Evolutionary conservation across 2,329 filamentous ascomycete species (phyloP).

Genomic region (Cladosporium sp.): DNA sequence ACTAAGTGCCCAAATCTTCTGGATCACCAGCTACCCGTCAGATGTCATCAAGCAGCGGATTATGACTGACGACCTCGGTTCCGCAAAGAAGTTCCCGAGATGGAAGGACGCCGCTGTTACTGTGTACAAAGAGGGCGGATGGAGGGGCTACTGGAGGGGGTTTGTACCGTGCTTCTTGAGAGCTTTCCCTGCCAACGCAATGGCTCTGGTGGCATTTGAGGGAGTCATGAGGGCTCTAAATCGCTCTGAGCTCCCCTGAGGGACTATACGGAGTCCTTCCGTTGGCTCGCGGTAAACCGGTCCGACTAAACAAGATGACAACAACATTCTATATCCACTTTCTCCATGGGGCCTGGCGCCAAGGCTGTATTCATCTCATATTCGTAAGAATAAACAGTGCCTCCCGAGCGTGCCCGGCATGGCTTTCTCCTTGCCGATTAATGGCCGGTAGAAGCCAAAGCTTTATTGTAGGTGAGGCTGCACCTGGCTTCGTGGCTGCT

Average conservation of each 20-base stretch:
- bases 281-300: too few relatives aligned
- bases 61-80: conserved; percentile 89
- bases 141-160: conserved; percentile 80
- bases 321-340: too few relatives aligned
- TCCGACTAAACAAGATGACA: too few relatives aligned
- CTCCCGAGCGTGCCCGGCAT: not conserved
- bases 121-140: conserved; percentile 72
- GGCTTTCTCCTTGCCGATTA: not conserved
- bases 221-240: conserved; percentile 50
- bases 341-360: too few relatives aligned
- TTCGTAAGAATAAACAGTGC: too few relatives aligned
- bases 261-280: too few relatives aligned
- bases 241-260: not conserved
- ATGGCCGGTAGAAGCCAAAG: not conserved
- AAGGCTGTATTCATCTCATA: too few relatives aligned
- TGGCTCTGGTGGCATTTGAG: conserved; percentile 90
- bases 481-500: too few relatives aligned
- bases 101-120: conserved; percentile 78
- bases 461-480: not conserved
- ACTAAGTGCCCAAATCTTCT: conserved; percentile 87
- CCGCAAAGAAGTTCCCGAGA: conserved; percentile 62
- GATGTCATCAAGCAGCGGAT: conserved; percentile 87
- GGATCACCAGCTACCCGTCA: conserved; percentile 84
- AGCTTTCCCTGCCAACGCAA: conserved; percentile 92
- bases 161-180: conserved; percentile 90